Base-by-base conservation (phyloP, 768 basidiomycete genomes). In the Amanita exitialis region DNA sequence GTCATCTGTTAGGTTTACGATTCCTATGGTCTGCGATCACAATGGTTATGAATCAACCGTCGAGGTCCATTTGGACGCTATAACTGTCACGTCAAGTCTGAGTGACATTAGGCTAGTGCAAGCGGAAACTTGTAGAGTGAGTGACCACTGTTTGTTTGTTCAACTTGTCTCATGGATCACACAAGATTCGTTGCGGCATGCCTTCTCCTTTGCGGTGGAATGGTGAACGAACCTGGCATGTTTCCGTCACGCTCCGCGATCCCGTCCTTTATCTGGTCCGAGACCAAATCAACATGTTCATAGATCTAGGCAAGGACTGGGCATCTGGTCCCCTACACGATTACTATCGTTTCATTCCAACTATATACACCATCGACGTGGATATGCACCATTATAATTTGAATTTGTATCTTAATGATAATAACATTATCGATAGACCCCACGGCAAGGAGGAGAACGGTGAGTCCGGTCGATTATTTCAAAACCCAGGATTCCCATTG, bases 351-450 rank as follows among this genome's bases (percentile, higher is more conserved):
- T 98, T 93, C 64, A 73, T 92, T 18, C 94, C 95, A 0, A 90
- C 78, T 64, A 61, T 81, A 6, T 98, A 98, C 65, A 64, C 64
- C 13, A 66, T 94, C 56, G 73, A 84, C 44, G 56, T 96, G 44
- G 74, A 81, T 51, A 64, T 97, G 53, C 74, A 82, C 61, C 81
- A 90, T 59, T 94, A 82, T 65, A 76, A 79, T 53, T 62, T 95
- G 45, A 85, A 86, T 57, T 62, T 89, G 21, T 94, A 90, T 61
- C 80, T 89, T 47, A 98, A 98, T 61, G 95, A 98, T 64, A 91
- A 92, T 61, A 98, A 98, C 61, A 90, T 98, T 61, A 88, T 98
- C 45, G 91, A 96, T 69, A 88, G 86, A 54, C 91, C 93, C 2
- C 68, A 83, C 30, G 70, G 82, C 51, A 70, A 68, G 51, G 86